Base-by-base conservation (phyloP, 129 eudicot genomes). In the Pittosporum tobira region DNA sequence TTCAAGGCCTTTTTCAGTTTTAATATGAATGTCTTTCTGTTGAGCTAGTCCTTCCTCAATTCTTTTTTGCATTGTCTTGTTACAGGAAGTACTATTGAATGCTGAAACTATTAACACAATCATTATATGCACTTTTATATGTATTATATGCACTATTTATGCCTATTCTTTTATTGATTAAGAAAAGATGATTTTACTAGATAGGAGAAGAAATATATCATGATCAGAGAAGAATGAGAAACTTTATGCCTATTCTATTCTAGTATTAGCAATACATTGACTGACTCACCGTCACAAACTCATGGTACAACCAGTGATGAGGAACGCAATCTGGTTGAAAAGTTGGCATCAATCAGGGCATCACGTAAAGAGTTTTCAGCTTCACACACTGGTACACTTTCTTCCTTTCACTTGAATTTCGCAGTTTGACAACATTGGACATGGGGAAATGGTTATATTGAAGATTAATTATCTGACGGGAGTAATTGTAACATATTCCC, bases 281-380 rank as follows among this genome's bases (percentile, higher is more conserved):
- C 52, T 68, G 45, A 37, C 31, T 1, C 54, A 8, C 37, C 63
- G 60, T 46, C 30, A 23, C 52, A 53, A 63, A 68, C 59, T 50
- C 46, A 31, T 54, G 55, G 66, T 37, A 45, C 53, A 77, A 48
- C 45, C 74, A 90, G 95, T 79, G 70, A 78, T 46, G 84, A 72
- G 67, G 97, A 90, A 48, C 85, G 87, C 20, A 68, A 26, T 30
- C 74, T 90, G 22, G 79, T 90, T 59, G 73, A 83, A 68, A 77
- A 83, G 80, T 58, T 90, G 77, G 95, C 94, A 14, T 76, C 74
- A 4, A 42, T 80, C 40, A 54, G 84, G 79, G 48, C 71, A 48
- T 62, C 79, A 67, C 29, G 64, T 24, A 58, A 40, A 26, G 63
- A 37, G 30, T 16, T 51, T 51, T 25, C 74, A 19, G 38, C 48